Percentiles rank a stretch among this genome's conserved stretches.
Conservation (phyloP, 2,329 filamentous ascomycete genomes). For the Didymella lethalis region DNA sequence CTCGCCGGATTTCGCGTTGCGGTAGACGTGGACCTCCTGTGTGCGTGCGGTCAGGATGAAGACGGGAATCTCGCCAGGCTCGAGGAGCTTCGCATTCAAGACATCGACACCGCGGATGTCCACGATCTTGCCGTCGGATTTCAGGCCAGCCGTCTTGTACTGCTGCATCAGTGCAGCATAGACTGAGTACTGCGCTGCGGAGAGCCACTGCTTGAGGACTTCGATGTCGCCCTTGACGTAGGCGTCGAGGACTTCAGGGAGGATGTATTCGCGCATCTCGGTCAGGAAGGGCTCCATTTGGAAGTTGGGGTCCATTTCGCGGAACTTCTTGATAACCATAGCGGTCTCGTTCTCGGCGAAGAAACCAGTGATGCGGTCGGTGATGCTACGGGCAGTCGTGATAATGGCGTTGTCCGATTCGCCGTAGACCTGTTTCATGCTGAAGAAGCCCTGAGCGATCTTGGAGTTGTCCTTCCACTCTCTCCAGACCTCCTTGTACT, state of each 20-base stretch:
- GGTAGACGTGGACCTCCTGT: slow-evolving; percentile 97
- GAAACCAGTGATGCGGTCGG: slow-evolving; percentile 90
- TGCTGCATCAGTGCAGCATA: slow-evolving; percentile 97
- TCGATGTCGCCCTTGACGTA: slow-evolving; percentile 96
- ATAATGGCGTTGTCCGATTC: slow-evolving; percentile 98
- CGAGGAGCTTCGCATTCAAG: slow-evolving; percentile 78
- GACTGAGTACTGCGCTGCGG: slow-evolving; percentile 93
- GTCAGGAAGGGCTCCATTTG: slow-evolving; percentile 93
- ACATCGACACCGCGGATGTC: slow-evolving; percentile 96
- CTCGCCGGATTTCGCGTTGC: slow-evolving; percentile 86
- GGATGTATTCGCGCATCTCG: slow-evolving; percentile 96
- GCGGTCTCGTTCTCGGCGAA: slow-evolving; percentile 99
- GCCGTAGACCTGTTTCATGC: slow-evolving; percentile 85
- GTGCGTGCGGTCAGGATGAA: slow-evolving; percentile 97
- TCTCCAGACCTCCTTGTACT: slow-evolving; percentile 98
- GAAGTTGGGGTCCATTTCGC: slow-evolving; percentile 93
- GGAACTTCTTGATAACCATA: slow-evolving; percentile 97
- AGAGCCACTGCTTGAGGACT: slow-evolving; percentile 92
- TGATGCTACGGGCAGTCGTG: slow-evolving; percentile 90
- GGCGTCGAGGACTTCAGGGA: slow-evolving; percentile 95
- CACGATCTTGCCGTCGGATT: slow-evolving; percentile 92
- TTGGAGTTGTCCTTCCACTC: slow-evolving; percentile 92
- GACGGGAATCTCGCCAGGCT: slow-evolving; percentile 87
- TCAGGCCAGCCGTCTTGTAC: slow-evolving; percentile 90
- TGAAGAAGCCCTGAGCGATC: slow-evolving; percentile 86